Base-by-base conservation (phyloP, 1,139 yeast species). In the Kodamaea suecica region DNA sequence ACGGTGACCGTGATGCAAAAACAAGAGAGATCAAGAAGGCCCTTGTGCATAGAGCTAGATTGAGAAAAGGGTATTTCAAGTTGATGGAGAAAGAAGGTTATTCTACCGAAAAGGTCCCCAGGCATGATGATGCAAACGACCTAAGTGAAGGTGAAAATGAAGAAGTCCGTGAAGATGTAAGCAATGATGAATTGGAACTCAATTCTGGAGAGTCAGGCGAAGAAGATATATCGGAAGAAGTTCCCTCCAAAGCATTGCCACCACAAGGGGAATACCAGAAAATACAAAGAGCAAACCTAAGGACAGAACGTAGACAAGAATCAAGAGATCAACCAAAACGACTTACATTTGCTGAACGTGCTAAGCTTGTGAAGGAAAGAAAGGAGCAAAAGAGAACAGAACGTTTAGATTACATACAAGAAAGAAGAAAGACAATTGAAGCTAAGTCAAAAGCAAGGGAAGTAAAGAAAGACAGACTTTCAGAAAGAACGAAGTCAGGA, bases 11-110 rank as follows among this genome's bases (percentile, higher is more conserved):
- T 35, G 71, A 67, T 43, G 57, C 58, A 38, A 70, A 70, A 44
- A 55, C 66, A 17, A 57, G 61, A 41, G 94, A 85, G 44, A 88
- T 88, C 49, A 80, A 83, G 52, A 76, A 75, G 53, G 82, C 94
- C 9, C 73, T 90, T 46, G 74, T 78, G 2, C 95, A 87, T 52
- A 73, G 88, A 43, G 87, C 96, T n/a, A 71, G 94, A 47, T 73
- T 88, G 45, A 77, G 88, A 64, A 84, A 81, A 55, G 80, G 78
- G 39, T 90, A 90, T 55, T 81, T 86, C 65, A 87, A 88, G 55
- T 66, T 87, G 42, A 61, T 87, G 33, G 86, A 86, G 45, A 74
- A 77, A 41, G 94, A 87, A 49, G 90, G 87, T 57, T 66, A n/a
- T 75, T 33, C 27, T 5, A 27, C 30, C 7, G 28, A 25, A 13